Base-by-base conservation (phyloP, 1,139 yeast genomes). In the Geotrichum citri-aurantii region DNA sequence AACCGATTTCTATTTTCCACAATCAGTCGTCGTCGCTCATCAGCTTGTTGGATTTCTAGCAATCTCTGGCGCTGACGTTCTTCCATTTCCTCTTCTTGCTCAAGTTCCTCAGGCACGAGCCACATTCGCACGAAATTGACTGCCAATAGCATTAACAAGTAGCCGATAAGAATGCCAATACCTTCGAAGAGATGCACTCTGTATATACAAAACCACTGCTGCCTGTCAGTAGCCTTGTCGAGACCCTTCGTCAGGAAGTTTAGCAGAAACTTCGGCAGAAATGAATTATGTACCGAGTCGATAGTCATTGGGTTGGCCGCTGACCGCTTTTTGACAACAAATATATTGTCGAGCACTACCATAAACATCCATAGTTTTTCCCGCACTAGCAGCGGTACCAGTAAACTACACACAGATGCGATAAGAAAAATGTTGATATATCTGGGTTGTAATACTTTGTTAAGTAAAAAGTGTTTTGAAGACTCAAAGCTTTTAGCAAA, bases 41-140 rank as follows among this genome's bases (percentile, higher is more conserved):
- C 44, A 12, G 44, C 44, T 37, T 37, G 44, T 37, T 37, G 44
- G 14, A 27, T 17, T 29, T 29, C 37, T 27, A 24, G n/a, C 23
- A 14, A 26, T 33, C 33, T 6, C 49, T 21, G 57, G 52, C 19
- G 24, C 40, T 31, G 52, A 33, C 33, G 50, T 48, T 24, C 31
- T 40, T 44, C 31, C 50, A 19, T 26, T 40, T 27, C 44, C 29
- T 24, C 31, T 29, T 21, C 50, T 48, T 44, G 59, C 59, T 19
- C 62, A 61, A 27, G 62, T 47, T 44, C 61, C 64, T 29, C 29
- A 7, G 42, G 59, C 33, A 71, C 58, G n/a, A 73, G 68, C 76
- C 76, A 73, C 52, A 73, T 76, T 19, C 75, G 63, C 19, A 72
- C 72, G 37, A 73, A 64, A 64, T 71, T 67, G 21, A 72, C 64